Base-by-base conservation (phyloP, 768 basidiomycete genomes). In the Suillus occidentalis region DNA sequence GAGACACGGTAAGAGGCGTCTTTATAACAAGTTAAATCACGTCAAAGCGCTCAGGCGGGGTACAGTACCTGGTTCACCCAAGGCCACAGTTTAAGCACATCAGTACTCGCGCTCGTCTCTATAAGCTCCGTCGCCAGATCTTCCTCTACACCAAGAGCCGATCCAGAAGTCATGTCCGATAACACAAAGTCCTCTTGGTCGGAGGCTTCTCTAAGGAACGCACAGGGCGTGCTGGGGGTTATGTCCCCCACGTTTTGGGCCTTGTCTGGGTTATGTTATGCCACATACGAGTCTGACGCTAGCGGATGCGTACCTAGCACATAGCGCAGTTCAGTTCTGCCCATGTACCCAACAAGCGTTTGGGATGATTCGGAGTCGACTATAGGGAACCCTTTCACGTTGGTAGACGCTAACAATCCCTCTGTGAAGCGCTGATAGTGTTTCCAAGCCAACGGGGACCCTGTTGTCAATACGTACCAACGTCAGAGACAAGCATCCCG, bases 1-100 rank as follows among this genome's bases (percentile, higher is more conserved):
- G 90, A 7, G 95, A 90, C 13, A 97, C 95, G 0, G 93, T 95
- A 71, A 99, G 84, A 1, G 97, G 95, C 0, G 95, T 97, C 97
- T 99, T 43, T 57, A 60, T 59, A 43, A 36, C 34, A 55, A 7
- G 39, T 65, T 58, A 63, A 14, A 25, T 25, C 31, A 31, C 31
- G 14, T 49, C 18, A 36, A 67, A 55, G 13, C 63, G 57, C 25
- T 49, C 39, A 39, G 9, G 25, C 28, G 25, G 42, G 28, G 40
- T 13, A 42, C 61, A 68, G 37, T 75, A 97, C 97, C 84, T 95
- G 90, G 75, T 98, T 97, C 1, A 99, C 94, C 90, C 95, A 99
- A 10, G 93, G 91, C 83, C 91, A 91, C 61, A 95, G 81, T 71
- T 86, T 87, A 39, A 92, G 78, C 22, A 83, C 82, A 64, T 87